Evolutionary conservation across 352 stramenopile species (phyloP).

Genomic region (Nothophytophthora sp.): DNA sequence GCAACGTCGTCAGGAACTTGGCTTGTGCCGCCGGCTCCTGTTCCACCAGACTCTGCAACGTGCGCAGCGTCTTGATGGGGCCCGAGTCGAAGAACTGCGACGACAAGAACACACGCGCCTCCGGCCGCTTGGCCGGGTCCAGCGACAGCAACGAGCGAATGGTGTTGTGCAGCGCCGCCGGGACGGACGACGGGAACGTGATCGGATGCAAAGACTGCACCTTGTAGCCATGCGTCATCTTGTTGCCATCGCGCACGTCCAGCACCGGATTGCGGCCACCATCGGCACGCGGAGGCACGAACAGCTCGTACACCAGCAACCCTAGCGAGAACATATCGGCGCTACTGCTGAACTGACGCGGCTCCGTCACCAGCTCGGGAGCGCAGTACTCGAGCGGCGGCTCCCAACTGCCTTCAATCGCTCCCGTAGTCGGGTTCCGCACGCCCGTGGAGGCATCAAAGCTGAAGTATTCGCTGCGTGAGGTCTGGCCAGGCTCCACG

Average conservation of each 20-base stretch:
- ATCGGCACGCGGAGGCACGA: conserved; percentile 74
- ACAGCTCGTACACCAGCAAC: conserved; percentile 85
- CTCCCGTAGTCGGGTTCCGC: conserved; percentile 54
- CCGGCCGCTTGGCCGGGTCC: conserved; percentile 58
- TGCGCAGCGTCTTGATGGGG: conserved; percentile 83
- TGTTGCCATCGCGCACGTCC: conserved; percentile 85
- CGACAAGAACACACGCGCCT: conserved; percentile 74
- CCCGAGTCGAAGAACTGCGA: conserved; percentile 89
- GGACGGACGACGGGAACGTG: conserved; percentile 72
- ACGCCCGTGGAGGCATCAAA: conserved; percentile 50
- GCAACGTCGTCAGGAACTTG: conserved; percentile 76
- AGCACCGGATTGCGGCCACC: conserved; percentile 82
- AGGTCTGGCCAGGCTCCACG: conserved; percentile 81
- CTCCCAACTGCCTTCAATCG: conserved; percentile 73
- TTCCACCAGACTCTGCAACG: conserved; percentile 80
- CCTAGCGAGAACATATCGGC: conserved; percentile 90
- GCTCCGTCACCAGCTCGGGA: conserved; percentile 83
- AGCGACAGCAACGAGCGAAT: conserved; percentile 76
- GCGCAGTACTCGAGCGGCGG: conserved; percentile 86
- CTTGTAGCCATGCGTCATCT: conserved; percentile 89
- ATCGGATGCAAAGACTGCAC: conserved; percentile 89
- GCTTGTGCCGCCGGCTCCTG: conserved; percentile 80
- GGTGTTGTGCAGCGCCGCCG: conserved; percentile 84
- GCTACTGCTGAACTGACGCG: conserved; percentile 73
- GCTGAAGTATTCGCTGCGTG: conserved; percentile 83